Evolutionary conservation across 2,329 filamentous ascomycete species (phyloP), one percentile per base, ranked within the genome.

Genomic region (Blastomyces silverae): DNA sequence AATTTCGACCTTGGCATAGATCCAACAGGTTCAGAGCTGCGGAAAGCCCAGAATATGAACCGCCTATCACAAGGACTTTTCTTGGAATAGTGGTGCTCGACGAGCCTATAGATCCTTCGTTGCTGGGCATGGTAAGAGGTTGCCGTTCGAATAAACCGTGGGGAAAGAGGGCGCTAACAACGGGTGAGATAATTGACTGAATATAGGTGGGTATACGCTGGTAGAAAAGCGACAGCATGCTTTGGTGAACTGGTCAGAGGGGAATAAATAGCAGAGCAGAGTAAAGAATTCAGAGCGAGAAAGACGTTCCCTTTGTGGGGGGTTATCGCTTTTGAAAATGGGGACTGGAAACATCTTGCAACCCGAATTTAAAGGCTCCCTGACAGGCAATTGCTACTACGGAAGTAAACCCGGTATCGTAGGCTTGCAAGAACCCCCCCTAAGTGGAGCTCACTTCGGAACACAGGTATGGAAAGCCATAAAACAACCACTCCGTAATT

Each of bases 21-120:
- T 90, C 87, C 22, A 89, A 77, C 3, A 92, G 80, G 72, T 90
- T 89, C 68, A 89, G 76, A 8, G 85, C 83, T 1, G 84, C 82
- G 7, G 87, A 83, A 7, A 91, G 81, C 34, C 89, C 89, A 34
- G 82, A 84, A 70, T 91, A 91, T 56, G 86, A 87, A 67, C 87
- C 88, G 46, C 89, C 89, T n/a, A 88, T 81, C 64, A 91, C 79
- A 58, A 91, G 80, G 42, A 91, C 79, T 70, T 77, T 82, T 73
- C 83, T 71, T 1, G 71, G 71, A 10, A 59, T 52, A n/a, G 25
- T 28, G 10, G 31, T 20, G 37, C 25, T 53, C 28, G 52, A 42
- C 10, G 37, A 44, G 42, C 62, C 20, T 13, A 39, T 25, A 31
- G 52, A 53, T 22, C 37, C 53, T 28, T 63, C 62, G 53, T 63